Conservation (phyloP, 441 rosid genomes). For the Manihot esculenta region DNA sequence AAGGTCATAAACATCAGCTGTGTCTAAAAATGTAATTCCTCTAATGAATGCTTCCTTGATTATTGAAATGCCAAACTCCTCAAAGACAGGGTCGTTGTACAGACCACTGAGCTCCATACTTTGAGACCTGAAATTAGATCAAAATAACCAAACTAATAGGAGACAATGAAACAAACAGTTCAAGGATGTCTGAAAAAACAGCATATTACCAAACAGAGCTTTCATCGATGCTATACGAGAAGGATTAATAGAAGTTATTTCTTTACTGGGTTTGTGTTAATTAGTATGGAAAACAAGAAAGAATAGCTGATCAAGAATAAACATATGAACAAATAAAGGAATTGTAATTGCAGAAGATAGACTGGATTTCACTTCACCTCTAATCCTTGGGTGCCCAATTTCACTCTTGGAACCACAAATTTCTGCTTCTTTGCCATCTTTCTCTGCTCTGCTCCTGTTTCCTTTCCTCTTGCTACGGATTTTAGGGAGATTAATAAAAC, state of each 20-base stretch:
- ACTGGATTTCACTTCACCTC: constrained; percentile 43
- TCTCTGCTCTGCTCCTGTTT: neutral
- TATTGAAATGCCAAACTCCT: constrained; percentile 42
- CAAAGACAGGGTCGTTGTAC: constrained; percentile 46
- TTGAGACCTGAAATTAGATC: constrained; percentile 37
- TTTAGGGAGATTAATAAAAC: too few species aligned
- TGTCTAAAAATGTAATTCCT: constrained; percentile 62
- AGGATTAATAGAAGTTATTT: too few species aligned
- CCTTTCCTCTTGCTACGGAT: too few species aligned
- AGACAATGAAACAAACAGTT: too few species aligned
- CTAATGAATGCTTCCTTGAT: constrained; percentile 37
- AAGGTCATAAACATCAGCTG: constrained; percentile 50
- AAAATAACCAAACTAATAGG: too few species aligned
- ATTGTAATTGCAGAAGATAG: neutral
- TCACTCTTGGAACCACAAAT: constrained; percentile 29
- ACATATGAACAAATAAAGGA: too few species aligned
- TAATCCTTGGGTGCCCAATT: constrained; percentile 56
- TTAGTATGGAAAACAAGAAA: neutral
- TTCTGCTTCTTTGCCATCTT: constrained; percentile 22
- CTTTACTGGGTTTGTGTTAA: too few species aligned
- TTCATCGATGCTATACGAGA: too few species aligned
- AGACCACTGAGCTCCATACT: constrained; percentile 46
- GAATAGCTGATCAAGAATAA: neutral
- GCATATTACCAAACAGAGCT: too few species aligned
- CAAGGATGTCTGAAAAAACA: too few species aligned